phyloP scores from a whole-genome alignment of 2,329 filamentous ascomycete species.

The Sclerotinia borealis region DNA sequence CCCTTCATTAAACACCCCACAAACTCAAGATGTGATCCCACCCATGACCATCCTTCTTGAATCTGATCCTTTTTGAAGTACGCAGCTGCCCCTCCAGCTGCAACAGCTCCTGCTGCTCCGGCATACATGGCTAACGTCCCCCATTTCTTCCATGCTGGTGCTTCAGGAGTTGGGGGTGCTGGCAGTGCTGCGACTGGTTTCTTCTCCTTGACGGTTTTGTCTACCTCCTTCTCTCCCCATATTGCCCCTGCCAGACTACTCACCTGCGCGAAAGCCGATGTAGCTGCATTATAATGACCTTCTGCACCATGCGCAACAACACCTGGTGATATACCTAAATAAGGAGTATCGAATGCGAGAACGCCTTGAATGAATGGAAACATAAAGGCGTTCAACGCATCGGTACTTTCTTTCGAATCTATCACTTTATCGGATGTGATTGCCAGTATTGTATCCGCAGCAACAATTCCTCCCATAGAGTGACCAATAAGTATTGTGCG shows the following conservation, averaged over 20 bases:
- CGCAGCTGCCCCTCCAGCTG: conserved; percentile 75
- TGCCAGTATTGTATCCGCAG: conserved; percentile 76
- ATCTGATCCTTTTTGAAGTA: conserved; percentile 82
- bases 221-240: conserved; percentile 47
- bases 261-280: conserved; percentile 61
- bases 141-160: conserved; percentile 65
- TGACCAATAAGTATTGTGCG: conserved; percentile 78
- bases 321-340: conserved; percentile 71
- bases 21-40: conserved; percentile 85
- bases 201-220: conserved; percentile 30
- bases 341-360: conserved; percentile 91
- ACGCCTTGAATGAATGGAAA: conserved; percentile 91
- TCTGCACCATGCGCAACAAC: conserved; percentile 85
- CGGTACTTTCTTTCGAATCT: conserved; percentile 13
- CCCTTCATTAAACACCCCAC: conserved; percentile 82
- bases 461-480: conserved; percentile 91
- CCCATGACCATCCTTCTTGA: conserved; percentile 71
- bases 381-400: conserved; percentile 58
- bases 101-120: conserved; percentile 75
- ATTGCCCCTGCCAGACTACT: conserved; percentile 61
- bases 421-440: conserved; percentile 39
- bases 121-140: conserved; percentile 81
- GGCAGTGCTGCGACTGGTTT: conserved; percentile 36
- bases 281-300: conserved; percentile 72
- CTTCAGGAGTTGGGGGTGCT: conserved; percentile 36